Base-by-base conservation (phyloP, 164 flowering plant species). In the Tinospora cordifolia region DNA sequence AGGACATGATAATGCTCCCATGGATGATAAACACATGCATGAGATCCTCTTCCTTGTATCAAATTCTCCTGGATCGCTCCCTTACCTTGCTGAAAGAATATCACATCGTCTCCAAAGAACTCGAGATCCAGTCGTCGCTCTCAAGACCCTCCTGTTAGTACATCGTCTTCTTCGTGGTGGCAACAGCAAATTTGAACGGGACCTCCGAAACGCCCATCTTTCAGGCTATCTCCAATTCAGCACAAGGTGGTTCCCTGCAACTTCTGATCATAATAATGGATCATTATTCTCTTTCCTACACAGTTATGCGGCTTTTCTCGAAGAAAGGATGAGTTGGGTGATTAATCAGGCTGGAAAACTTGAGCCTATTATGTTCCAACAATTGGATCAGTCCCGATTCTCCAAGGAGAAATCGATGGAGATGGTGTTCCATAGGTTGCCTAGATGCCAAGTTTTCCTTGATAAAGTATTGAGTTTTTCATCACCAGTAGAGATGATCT, bases 81-180 rank as follows among this genome's bases (percentile, higher is more conserved):
- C 79, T 65, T 86, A 83, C 62, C 88, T 88, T 14, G 85, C 90
- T 2, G 75, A 76, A 13, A 58, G 73, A 13, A 67, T 89, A 0
- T 84, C 89, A 7, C 83, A 78, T 24, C 83, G 94, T 44, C 82
- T 89, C 0, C 75, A 76, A 36, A 86, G 81, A 75, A 87, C 94
- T 3, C 72, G 76, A 39, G 87, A 87, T 71, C 81, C 77, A 65
- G 69, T 78, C 2, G 94, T 89, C 0, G 90, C 91, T 27, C 83
- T 87, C 77, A 89, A 89, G 82, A 79, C 85, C 36, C 83, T 89
- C 51, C 19, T 86, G 38, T 75, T 89, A 13, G 75, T 87, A 24
- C 94, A 89, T 36, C 85, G 94, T 17, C 82, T 89, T 63, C 77
- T 87, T 0, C 86, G 83, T 4, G 94, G 90, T 2, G 91, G 91